Percentiles rank a stretch among this genome's conserved stretches.
These are phyloP conservation scores for Trichothecium sympodiale DNA, from an alignment of 2,329 filamentous ascomycete genomes.

Conservation along the genomic window DNA sequence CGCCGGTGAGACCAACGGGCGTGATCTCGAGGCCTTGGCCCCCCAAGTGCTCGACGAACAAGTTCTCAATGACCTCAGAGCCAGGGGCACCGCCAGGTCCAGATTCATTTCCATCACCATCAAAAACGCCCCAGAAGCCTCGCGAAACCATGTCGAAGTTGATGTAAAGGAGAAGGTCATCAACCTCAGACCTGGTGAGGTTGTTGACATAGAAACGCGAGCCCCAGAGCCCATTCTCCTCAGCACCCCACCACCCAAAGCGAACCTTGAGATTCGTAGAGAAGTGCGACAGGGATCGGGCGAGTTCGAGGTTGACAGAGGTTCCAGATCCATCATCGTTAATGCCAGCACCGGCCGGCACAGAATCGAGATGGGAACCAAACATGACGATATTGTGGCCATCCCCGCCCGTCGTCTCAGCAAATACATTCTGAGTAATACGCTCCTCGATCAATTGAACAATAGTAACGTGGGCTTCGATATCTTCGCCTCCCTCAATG, in stretches of 20 bases:
- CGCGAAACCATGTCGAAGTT: constrained; percentile 30
- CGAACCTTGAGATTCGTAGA: constrained; percentile 24
- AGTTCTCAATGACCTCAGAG: constrained; percentile 19
- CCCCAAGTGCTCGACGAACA: constrained; percentile 21
- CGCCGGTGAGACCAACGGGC: constrained; percentile 23
- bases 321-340: constrained; percentile 35
- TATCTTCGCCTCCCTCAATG: constrained; percentile 18
- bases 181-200: constrained; percentile 17
- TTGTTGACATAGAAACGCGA: constrained; percentile 25
- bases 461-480: constrained; percentile 24
- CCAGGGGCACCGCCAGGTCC: constrained; percentile 22
- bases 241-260: constrained; percentile 34
- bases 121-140: constrained; percentile 23
- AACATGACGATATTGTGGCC: constrained; percentile 28
- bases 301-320: constrained; percentile 27
- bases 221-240: constrained; percentile 28
- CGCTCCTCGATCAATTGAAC: constrained; percentile 23
- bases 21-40: constrained; percentile 19
- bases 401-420: constrained; percentile 31
- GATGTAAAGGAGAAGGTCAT: constrained; percentile 24
- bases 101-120: constrained; percentile 21
- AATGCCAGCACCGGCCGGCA: constrained; percentile 30
- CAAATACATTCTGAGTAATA: constrained; percentile 30
- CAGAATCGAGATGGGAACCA: constrained; percentile 31
- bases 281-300: constrained; percentile 24